Percentiles rank a stretch among this genome's conserved stretches.
These are phyloP conservation scores for Rhododendron kiyosumense DNA, from an alignment of 148 eudicot genomes.

Conservation along the genomic window DNA sequence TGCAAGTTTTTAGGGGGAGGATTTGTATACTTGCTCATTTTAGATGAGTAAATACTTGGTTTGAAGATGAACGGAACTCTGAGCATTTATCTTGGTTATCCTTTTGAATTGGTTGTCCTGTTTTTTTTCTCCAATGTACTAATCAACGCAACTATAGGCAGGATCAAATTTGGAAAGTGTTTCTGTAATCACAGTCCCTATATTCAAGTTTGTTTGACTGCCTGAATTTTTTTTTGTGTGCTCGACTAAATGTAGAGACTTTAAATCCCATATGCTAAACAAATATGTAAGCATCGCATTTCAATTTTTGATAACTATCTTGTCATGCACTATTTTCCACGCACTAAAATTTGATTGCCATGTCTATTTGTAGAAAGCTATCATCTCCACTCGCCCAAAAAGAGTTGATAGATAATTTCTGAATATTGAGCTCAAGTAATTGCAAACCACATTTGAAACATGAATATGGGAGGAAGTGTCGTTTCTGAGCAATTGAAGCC, in stretches of 20 bases:
- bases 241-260: background rate
- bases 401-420: background rate
- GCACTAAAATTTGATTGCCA: background rate
- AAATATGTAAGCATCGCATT: background rate
- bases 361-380: background rate
- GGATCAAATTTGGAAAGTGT: background rate
- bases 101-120: conserved; percentile 2
- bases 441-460: background rate
- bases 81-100: background rate
- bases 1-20: background rate
- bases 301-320: background rate
- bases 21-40: background rate
- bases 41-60: background rate
- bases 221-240: background rate
- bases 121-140: background rate
- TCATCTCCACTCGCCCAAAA: background rate
- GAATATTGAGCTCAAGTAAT: conserved; percentile 5
- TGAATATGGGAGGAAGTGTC: background rate
- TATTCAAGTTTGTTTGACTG: background rate
- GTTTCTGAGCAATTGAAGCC: conserved; percentile 8
- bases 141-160: background rate
- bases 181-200: background rate
- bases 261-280: background rate
- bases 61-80: background rate
- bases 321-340: background rate